Base-by-base conservation (phyloP, 495 filamentous ascomycete genomes). In the Xylaria venustula region DNA sequence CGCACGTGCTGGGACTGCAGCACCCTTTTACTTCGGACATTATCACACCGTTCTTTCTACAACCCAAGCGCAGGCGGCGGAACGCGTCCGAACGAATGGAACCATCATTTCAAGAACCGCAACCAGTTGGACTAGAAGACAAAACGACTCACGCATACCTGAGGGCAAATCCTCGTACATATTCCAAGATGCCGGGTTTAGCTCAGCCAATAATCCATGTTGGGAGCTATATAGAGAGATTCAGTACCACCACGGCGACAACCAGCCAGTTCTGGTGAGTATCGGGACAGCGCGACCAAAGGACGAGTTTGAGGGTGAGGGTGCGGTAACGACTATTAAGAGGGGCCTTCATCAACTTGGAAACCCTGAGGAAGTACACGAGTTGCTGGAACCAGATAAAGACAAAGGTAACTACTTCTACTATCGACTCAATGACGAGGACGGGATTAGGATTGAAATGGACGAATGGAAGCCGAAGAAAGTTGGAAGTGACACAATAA, bases 171-270 rank as follows among this genome's bases (percentile, higher is more conserved):
- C 47, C 26, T 4, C 1, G 3, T 50, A 50, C n/a, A 12, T 19
- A 25, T 50, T 50, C n/a, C 14, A 50, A 12, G 47, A 50, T 30
- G 25, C 47, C 12, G 26, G 47, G 3, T 50, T 50, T 12, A 50
- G 47, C 7, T 32, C 12, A 34, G 64, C 68, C 14, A 75, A 75
- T 32, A 75, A 75, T 53, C 73, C 71, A 14, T 69, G 64, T 19
- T 28, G 54, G 8, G 64, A 65, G 7, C 57, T 74, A n/a, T 66
- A 52, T 19, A 9, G 56, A 12, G 71, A 72, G 44, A 63, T 72
- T 3, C 55, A 42, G 15, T 62, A 54, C 8, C 46, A 61, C 42
- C 66, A 65, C 44, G 64, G 65, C 34, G 41, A 66, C 22, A 40
- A 36, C 0, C 22, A 49, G 12, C 61, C 61, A 17, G 47, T 56